Base-by-base conservation (phyloP, 192 early-diverging fungal species). In the Thoreauomyces humboldtii region DNA sequence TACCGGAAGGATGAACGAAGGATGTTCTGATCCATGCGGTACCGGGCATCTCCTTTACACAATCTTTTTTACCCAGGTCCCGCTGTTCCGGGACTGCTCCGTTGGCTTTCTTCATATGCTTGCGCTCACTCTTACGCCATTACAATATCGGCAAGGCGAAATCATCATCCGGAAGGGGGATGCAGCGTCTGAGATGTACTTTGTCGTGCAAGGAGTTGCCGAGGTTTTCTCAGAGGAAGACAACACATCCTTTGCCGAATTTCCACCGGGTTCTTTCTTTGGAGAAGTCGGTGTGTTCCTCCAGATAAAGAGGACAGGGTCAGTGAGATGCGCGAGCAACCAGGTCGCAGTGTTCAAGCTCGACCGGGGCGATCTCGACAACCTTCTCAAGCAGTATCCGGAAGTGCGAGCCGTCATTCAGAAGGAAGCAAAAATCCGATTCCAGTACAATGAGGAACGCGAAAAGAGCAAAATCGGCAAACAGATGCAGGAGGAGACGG, bases 231-330 rank as follows among this genome's bases (percentile, higher is more conserved):
- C 45, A 28, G 81, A 81, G 34, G 73, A 73, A 7, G 73, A 70
- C 42, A 63, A 67, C n/a, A 35, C 38, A 15, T 67, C 73, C 0
- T 82, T 71, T 66, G 81, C 79, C 15, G 62, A 81, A 33, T 82
- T 82, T 41, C 62, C 69, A 25, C 73, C 81, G 14, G 79, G 79
- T 0, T 72, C 73, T 4, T 82, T 82, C 46, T 82, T 82, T 50
- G 81, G 81, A 1, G 81, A 82, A 65, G 79, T 82, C 37, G 80
- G 76, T 12, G 41, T 82, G 6, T 72, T 82, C 53, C 73, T 79
- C 44, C 48, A 83, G 35, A 35, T 76, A 2, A 69, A 73, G 57
- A 54, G 81, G 14, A 83, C 81, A 12, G 81, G 80, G n/a, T 73
- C 74, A 24, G 80, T 83, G 12, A 63, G 76, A 22, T 75, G 74